A percentile compares a stretch with the other conserved stretches of the same genome.
Conservation (phyloP, 192 early-diverging fungal species). For the Pilobolus umbonatus region DNA sequence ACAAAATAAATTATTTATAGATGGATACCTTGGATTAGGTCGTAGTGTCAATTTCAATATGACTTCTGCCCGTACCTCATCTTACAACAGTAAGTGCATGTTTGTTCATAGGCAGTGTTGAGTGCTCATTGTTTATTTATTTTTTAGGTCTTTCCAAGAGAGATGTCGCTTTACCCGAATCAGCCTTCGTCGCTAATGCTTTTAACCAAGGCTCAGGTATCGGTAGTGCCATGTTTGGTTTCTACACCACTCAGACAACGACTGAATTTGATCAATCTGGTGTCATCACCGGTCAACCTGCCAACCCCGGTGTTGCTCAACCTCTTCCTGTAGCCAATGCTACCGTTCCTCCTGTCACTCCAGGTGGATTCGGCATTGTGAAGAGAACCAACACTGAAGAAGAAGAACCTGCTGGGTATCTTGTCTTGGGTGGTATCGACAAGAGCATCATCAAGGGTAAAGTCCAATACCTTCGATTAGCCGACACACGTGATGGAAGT, state of each 20-base stretch:
- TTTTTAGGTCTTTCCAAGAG: slow-evolving; percentile 17
- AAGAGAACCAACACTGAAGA: slow-evolving; percentile 14
- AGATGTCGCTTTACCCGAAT: slow-evolving; percentile 7
- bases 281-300: background rate
- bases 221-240: slow-evolving; percentile 28
- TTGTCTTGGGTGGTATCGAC: slow-evolving; percentile 32
- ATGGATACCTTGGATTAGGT: slow-evolving; percentile 35
- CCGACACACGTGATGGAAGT: slow-evolving; percentile 3
- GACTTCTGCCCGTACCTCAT: slow-evolving; percentile 11
- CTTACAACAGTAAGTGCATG: background rate
- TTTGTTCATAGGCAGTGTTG: background rate
- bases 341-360: background rate
- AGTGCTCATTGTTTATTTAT: background rate
- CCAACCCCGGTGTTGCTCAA: background rate
- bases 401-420: slow-evolving; percentile 26
- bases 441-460: slow-evolving; percentile 22
- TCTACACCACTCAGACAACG: slow-evolving; percentile 22
- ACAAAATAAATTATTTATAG: too few species aligned
- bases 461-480: slow-evolving; percentile 14
- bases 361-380: slow-evolving; percentile 21
- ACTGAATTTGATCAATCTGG: slow-evolving; percentile 14
- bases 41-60: slow-evolving; percentile 28
- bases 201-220: slow-evolving; percentile 25
- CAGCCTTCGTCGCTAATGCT: slow-evolving; percentile 26
- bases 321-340: background rate